Evolutionary conservation across 208 protist species (phyloP), one percentile per base, ranked within the genome.

Genomic region (Trichomonas gallinae): DNA sequence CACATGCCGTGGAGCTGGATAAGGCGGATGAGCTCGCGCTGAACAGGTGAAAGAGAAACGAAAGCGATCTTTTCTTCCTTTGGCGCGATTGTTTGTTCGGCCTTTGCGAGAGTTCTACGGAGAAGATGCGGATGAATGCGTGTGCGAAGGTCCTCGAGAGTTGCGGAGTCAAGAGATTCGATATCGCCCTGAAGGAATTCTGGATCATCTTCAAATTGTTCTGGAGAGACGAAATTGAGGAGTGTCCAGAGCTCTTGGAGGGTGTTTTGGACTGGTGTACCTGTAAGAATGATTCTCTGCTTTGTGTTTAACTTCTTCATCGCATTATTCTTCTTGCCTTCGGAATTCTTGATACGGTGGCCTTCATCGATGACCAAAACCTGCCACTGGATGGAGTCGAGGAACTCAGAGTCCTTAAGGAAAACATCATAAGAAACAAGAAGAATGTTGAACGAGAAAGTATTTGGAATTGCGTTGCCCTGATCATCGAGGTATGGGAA

Each of bases 281-380:
- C 98, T 42, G 97, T 97, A 26, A 97, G 48, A 9, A 97, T 81
- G 23, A 96, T 81, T 48, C 93, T 44, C 8, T 81, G 46, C 42
- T 51, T 44, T 42, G 34, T 10, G 63, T 96, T 96, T 0, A 96
- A 4, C 31, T 46, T 34, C 23, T 31, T 36, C 49, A 96, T 82
- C 31, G 49, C 49, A 34, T 96, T 72, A 9, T 81, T 82, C 36
- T 97, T 58, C 49, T 96, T 96, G 9, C 96, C 87, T 36, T 97
- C 15, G 21, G 48, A 63, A 98, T 45, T 98, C 98, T 97, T 97
- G 13, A 97, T 83, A 82, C 97, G 97, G 96, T 97, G 97, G 40
- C 97, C 97, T 97, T 99, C 98, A 97, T 99, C 98, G 8, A 99
- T 97, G 23, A 98, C 97, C 34, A 99, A 96, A 81, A 97, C 97